Percentiles rank a stretch among this genome's conserved stretches.
Conservation (phyloP, 768 basidiomycete species). For the Boletus rufocinnamomeus region DNA sequence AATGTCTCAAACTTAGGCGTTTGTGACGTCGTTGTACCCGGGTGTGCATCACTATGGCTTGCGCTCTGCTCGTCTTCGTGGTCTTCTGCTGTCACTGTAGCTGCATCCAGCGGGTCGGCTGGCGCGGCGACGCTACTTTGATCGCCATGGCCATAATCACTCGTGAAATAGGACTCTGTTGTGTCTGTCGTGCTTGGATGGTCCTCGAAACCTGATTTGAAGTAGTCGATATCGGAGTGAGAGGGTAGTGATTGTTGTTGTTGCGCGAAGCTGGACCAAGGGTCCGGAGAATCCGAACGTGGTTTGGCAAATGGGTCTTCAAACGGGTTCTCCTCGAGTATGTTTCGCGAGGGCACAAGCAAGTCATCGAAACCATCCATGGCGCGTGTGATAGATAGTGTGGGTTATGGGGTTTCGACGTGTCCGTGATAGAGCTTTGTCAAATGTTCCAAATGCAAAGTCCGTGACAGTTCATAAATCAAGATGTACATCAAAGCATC, state of each 20-base stretch:
- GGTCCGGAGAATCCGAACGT: conserved; percentile 69
- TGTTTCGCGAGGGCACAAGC: conserved; percentile 57
- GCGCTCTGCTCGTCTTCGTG: conserved; percentile 33
- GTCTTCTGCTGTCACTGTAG: conserved; percentile 33
- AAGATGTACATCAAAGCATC: conserved; percentile 16
- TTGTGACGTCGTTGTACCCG: conserved; percentile 16
- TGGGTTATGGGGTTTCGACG: not conserved
- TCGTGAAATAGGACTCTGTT: conserved; percentile 40
- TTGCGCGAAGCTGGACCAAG: conserved; percentile 67
- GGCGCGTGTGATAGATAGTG: conserved; percentile 4
- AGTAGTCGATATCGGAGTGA: conserved; percentile 29
- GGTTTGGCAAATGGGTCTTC: conserved; percentile 67
- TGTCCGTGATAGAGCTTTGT: not conserved
- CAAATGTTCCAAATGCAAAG: conserved; percentile 11
- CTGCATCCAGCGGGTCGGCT: conserved; percentile 46
- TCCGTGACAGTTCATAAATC: conserved; percentile 11
- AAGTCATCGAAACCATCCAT: conserved; percentile 85
- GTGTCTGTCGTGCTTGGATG: conserved; percentile 25
- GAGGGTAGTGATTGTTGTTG: conserved; percentile 22
- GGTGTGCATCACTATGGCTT: conserved; percentile 13
- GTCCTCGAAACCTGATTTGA: conserved; percentile 32
- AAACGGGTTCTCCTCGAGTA: conserved; percentile 76
- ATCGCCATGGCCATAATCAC: conserved; percentile 37
- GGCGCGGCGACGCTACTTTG: conserved; percentile 17
- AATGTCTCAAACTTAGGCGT: conserved; percentile 56